Evolutionary conservation across 371 early-diverging fungal species (phyloP).

Genomic region (Dentiscutata heterogama): DNA sequence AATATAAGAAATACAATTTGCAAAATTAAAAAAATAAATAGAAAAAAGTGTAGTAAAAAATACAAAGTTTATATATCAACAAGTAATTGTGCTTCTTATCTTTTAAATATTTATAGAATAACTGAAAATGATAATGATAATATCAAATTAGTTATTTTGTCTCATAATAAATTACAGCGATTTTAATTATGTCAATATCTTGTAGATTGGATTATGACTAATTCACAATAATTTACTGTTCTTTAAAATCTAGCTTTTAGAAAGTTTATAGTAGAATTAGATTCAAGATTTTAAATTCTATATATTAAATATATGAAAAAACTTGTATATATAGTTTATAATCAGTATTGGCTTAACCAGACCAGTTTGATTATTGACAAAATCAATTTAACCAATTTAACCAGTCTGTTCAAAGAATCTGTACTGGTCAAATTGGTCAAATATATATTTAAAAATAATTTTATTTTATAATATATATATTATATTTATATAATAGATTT

Average conservation of each 20-base stretch:
- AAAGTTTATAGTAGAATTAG: not conserved
- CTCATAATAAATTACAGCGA: not conserved
- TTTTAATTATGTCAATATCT: not conserved
- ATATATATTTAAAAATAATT: too few relatives aligned
- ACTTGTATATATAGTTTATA: too few relatives aligned
- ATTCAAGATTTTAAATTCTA: too few relatives aligned
- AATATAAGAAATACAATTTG: not conserved
- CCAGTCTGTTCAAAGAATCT: too few relatives aligned
- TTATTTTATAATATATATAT: too few relatives aligned
- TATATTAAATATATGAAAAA: too few relatives aligned
- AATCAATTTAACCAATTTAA: too few relatives aligned
- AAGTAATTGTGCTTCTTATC: not conserved
- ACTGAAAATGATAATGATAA: not conserved
- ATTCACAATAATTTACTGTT: not conserved
- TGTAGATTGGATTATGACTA: not conserved
- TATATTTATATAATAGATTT: too few relatives aligned
- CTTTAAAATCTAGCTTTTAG: not conserved
- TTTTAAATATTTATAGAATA: slow-evolving; percentile 4
- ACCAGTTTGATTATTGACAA: too few relatives aligned
- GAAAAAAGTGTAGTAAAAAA: not conserved
- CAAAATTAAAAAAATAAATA: not conserved
- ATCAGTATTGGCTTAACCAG: too few relatives aligned
- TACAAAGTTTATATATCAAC: not conserved
- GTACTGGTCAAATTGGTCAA: too few relatives aligned
- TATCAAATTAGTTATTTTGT: too few relatives aligned